A percentile compares a stretch with the other conserved stretches of the same genome.
These are phyloP conservation scores for Candida tallmaniae DNA, from an alignment of 805 yeast genomes.

Conservation along the genomic window DNA sequence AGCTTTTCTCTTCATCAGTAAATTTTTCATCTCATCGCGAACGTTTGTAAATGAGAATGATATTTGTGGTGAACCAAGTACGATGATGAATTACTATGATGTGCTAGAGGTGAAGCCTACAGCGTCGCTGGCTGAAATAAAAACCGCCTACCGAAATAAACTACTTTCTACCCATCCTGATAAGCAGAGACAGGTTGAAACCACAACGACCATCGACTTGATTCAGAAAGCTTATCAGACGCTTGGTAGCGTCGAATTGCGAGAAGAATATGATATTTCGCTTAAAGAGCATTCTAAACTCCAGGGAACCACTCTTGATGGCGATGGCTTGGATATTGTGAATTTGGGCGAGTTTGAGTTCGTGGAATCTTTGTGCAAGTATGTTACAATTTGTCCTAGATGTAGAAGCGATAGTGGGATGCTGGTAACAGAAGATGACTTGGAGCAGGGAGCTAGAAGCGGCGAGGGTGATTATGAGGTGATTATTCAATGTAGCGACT, in stretches of 20 bases:
- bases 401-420: slow-evolving; percentile 55
- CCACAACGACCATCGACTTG: slow-evolving; percentile 16
- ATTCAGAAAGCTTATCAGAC: slow-evolving; percentile 64
- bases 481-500: slow-evolving; percentile 73
- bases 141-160: slow-evolving; percentile 57
- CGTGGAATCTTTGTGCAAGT: slow-evolving; percentile 34
- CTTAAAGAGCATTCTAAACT: slow-evolving; percentile 20
- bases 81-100: slow-evolving; percentile 36
- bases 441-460: slow-evolving; percentile 50
- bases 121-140: slow-evolving; percentile 41
- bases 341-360: slow-evolving; percentile 57
- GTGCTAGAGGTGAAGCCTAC: slow-evolving; percentile 47
- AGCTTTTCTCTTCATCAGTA: slow-evolving; percentile 9
- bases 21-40: slow-evolving; percentile 9
- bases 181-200: slow-evolving; percentile 30
- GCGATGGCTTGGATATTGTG: slow-evolving; percentile 67
- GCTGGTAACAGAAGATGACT: slow-evolving; percentile 53
- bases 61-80: background rate
- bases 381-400: slow-evolving; percentile 56
- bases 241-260: slow-evolving; percentile 32
- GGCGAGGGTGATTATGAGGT: slow-evolving; percentile 57
- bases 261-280: slow-evolving; percentile 46
- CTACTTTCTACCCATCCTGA: slow-evolving; percentile 78
- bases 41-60: background rate
- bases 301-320: slow-evolving; percentile 17